A percentile compares a stretch with the other conserved stretches of the same genome.
phyloP scores from a whole-genome alignment of 768 basidiomycete species.

The Filobasidium wieringae region DNA sequence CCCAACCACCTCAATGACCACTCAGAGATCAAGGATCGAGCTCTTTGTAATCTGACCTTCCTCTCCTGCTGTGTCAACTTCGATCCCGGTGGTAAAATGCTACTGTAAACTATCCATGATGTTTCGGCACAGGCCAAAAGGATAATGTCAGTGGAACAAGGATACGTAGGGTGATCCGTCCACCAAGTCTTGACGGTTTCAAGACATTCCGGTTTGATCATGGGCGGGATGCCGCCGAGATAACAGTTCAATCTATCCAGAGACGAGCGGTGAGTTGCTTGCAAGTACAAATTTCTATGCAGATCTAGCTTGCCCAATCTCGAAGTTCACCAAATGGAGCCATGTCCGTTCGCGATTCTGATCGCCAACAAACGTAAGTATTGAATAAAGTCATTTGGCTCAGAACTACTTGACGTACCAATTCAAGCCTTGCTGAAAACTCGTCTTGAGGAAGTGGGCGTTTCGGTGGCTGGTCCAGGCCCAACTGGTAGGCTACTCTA shows the following conservation, averaged over 20 bases:
- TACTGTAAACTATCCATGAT: neutral
- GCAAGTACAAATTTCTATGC: neutral
- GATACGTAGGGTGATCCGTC: neutral
- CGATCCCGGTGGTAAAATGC: neutral
- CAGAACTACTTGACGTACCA: neutral
- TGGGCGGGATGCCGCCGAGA: neutral
- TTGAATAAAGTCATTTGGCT: neutral
- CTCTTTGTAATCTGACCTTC: neutral
- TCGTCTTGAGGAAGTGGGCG: neutral
- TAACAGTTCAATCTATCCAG: neutral
- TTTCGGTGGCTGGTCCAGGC: neutral
- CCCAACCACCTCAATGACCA: neutral
- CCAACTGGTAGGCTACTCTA: neutral
- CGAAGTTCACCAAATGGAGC: neutral
- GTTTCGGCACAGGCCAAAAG: neutral
- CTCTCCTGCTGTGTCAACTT: neutral
- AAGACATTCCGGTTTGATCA: neutral
- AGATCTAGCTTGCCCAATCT: neutral
- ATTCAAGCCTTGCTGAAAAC: neutral
- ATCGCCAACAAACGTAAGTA: neutral
- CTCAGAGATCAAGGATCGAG: neutral
- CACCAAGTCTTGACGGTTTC: neutral
- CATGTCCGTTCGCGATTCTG: neutral
- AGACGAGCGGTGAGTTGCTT: neutral
- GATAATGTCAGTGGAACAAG: neutral